Conservation (phyloP, 169 alveolate genomes). For the Plasmodium adleri region DNA sequence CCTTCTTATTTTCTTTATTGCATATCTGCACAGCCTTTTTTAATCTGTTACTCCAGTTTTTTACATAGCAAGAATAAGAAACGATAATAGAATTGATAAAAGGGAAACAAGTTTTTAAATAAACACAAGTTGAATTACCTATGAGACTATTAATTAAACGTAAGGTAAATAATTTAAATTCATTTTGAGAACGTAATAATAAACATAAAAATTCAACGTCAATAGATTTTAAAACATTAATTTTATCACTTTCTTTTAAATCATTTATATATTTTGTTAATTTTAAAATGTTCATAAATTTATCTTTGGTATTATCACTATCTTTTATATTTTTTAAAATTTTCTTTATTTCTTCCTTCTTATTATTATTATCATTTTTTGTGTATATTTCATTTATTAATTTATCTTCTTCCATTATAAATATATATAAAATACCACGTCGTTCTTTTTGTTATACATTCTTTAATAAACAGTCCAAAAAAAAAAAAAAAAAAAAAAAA, state of each 20-base stretch:
- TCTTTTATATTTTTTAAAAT: conserved; percentile 46
- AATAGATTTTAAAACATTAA: conserved; percentile 35
- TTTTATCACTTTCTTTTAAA: conserved; percentile 48
- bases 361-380: neutral
- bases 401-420: neutral
- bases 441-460: neutral
- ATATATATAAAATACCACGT: neutral
- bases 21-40: neutral
- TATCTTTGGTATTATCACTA: conserved; percentile 62
- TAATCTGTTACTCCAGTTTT: conserved; percentile 7
- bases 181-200: conserved; percentile 64
- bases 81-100: conserved; percentile 43
- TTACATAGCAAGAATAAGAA: conserved; percentile 23
- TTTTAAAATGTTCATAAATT: conserved; percentile 59
- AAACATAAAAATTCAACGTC: conserved; percentile 35
- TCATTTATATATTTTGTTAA: conserved; percentile 28
- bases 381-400: neutral
- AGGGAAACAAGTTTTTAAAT: conserved; percentile 49
- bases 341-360: conserved; percentile 17
- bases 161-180: conserved; percentile 42
- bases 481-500: conserved; percentile 1
- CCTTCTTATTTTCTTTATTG: neutral
- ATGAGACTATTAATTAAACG: conserved; percentile 65
- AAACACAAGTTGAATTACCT: conserved; percentile 8
- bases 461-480: conserved; percentile 6